A percentile compares a stretch with the other conserved stretches of the same genome.
Conservation (phyloP, 371 early-diverging fungal genomes). For the Actinomortierella wolfii region DNA sequence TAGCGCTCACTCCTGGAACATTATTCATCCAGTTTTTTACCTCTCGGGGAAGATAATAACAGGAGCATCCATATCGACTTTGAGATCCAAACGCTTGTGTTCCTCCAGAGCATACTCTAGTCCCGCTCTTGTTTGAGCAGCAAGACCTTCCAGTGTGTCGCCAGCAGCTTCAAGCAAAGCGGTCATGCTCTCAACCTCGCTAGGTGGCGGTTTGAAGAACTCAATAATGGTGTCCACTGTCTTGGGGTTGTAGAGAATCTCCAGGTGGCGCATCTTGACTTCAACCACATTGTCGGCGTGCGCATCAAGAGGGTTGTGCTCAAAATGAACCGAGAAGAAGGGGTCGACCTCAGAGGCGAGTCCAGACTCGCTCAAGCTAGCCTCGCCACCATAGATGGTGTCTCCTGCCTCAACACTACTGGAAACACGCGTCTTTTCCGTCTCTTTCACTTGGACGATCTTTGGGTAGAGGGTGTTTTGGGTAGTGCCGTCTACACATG, state of each 20-base stretch:
- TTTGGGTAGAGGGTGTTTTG: slow-evolving; percentile 78
- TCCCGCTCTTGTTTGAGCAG: slow-evolving; percentile 87
- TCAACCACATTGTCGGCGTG: slow-evolving; percentile 87
- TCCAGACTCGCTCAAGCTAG: slow-evolving; percentile 17
- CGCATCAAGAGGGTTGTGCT: slow-evolving; percentile 85
- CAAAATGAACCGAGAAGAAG: slow-evolving; percentile 85
- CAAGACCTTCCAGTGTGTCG: slow-evolving; percentile 87
- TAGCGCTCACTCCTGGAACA: too few species aligned
- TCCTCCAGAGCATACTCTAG: slow-evolving; percentile 87
- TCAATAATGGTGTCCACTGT: slow-evolving; percentile 74
- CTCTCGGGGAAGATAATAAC: slow-evolving; percentile 94
- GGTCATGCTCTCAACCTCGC: slow-evolving; percentile 76
- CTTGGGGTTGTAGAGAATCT: slow-evolving; percentile 87
- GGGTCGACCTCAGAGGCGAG: slow-evolving; percentile 49
- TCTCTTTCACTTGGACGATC: slow-evolving; percentile 82
- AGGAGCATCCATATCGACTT: slow-evolving; percentile 96
- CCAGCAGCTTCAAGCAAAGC: slow-evolving; percentile 85
- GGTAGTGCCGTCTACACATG: slow-evolving; percentile 81
- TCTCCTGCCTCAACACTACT: slow-evolving; percentile 41
- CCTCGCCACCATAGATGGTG: slow-evolving; percentile 28
- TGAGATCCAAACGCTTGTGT: slow-evolving; percentile 88
- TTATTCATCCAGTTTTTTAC: slow-evolving; percentile 48
- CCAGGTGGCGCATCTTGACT: slow-evolving; percentile 87
- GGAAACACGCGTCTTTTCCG: slow-evolving; percentile 43
- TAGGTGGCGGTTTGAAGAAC: slow-evolving; percentile 88